Base-by-base conservation (phyloP, 2,329 filamentous ascomycete species). In the Fusarium brachygibbosum region DNA sequence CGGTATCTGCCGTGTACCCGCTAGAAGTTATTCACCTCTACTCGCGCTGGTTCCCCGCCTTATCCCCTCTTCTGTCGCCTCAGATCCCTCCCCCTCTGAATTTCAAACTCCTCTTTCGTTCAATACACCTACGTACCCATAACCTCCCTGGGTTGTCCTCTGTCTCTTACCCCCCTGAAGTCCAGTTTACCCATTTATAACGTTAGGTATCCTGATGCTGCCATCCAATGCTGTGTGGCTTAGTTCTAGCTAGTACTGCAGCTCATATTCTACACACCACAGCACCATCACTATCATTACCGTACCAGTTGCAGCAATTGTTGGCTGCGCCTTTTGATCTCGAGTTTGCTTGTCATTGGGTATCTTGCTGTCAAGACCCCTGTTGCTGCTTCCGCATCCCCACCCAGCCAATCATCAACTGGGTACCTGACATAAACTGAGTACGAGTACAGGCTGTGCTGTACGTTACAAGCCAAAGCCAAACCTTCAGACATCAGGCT, bases 1-100 rank as follows among this genome's bases (percentile, higher is more conserved):
- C 64, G 53, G 64, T 52, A 64, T 60, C 65, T 68, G 49, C 65
- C 64, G 64, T 45, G 38, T 49, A 59, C 49, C 45, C 57, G 50
- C 68, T 57, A 45, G 63, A 55, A 58, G 52, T 68, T 63, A 23
- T 38, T 12, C 17, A n/a, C 13, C n/a, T 50, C 12, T 23, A 11
- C 23, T 38, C 13, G 32, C 32, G 25, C 13, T 25, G 34, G 12
- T 28, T 38, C 46, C 46, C 46, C 32, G 23, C 46, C 32, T 23
- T 28, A 5, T 16, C 34, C 25, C 32, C 34, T 50, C 48, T 38
- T 25, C 32, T 50, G 32, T 50, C 31, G 13, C 9, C 46, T 28
- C 17, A 16, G 41, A 9, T 38, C 34, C 13, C n/a, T 38, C 19
- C 21, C n/a, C 21, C 4, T 50, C n/a, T 37, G 34, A 19, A 9